Evolutionary conservation across 768 basidiomycete genomes (phyloP), one percentile per base, ranked within the genome.

Genomic region (Mycena amicta): DNA sequence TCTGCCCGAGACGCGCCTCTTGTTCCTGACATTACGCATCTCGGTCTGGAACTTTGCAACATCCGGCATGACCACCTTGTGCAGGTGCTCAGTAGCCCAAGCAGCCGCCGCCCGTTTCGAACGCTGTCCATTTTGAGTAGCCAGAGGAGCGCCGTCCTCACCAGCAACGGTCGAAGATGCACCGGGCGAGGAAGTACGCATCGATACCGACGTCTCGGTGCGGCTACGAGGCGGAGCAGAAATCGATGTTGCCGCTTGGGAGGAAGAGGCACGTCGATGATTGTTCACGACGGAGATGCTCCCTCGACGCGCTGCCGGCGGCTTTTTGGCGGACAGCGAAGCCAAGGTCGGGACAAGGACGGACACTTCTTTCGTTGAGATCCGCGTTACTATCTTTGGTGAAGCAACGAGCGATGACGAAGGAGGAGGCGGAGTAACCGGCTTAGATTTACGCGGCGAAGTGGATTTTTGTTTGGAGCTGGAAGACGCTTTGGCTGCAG

Each of bases 61-160:
- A 63, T 94, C 92, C 0, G 92, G 92, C 86, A 93, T 93, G 56
- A 93, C 75, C 74, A 83, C 71, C 67, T 86, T 59, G 75, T 84
- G 67, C 78, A 93, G 63, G 73, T 77, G 65, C 79, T 86, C 70
- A 47, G 72, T 69, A 1, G 83, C 82, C 56, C 74, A 77, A 25
- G 71, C 65, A 12, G 83, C 82, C 25, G 83, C 83, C 12, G 61
- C 68, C 20, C 82, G 74, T 55, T 71, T 75, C 20, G 71, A 66
- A 2, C 70, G 51, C 22, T 6, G n/a, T n/a, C n/a, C n/a, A n/a
- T n/a, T n/a, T n/a, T n/a, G n/a, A n/a, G n/a, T 37, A 8, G 33
- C 18, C 33, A 8, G 8, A n/a, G 63, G 57, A 30, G 31, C 27
- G 23, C 20, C 39, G 13, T 53, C 58, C 3, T 56, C 55, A 16